Conservation (phyloP, 805 yeast species). For the Starmerella potacharoeniae region DNA sequence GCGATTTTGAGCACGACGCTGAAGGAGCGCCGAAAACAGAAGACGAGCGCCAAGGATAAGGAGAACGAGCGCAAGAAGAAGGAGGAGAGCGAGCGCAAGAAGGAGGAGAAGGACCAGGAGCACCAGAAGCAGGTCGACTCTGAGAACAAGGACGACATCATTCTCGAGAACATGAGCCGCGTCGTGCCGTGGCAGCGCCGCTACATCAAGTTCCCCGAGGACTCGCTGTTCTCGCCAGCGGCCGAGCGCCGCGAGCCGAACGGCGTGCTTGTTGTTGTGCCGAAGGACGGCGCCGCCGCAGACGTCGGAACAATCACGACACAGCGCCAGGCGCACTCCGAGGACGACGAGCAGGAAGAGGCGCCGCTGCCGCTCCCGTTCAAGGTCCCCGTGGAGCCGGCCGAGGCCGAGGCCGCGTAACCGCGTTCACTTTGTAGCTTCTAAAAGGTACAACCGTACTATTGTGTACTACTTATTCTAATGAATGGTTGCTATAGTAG, state of each 20-base stretch:
- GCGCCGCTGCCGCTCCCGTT: constrained; percentile 38
- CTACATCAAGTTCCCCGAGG: constrained; percentile 66
- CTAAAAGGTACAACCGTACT: no score
- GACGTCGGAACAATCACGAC: constrained; percentile 64
- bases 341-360: constrained; percentile 52
- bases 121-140: constrained; percentile 30
- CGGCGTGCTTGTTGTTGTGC: constrained; percentile 28
- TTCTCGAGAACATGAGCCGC: constrained; percentile 68
- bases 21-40: constrained; percentile 74
- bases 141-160: constrained; percentile 37
- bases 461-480: no score
- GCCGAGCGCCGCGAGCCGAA: constrained; percentile 38
- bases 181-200: constrained; percentile 82
- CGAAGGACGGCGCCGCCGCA: constrained; percentile 17
- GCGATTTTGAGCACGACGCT: constrained; percentile 92
- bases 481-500: no score
- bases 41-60: constrained; percentile 23
- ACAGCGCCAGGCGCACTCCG: constrained; percentile 78
- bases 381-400: constrained; percentile 4
- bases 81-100: constrained; percentile 22
- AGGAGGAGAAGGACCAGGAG: constrained; percentile 24
- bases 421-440: no score
- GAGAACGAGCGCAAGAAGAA: constrained; percentile 24
- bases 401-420: not conserved
- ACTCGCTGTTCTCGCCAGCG: constrained; percentile 66